Evolutionary conservation across 148 eudicot genomes (phyloP).

Genomic region (Rhododendron henanense): DNA sequence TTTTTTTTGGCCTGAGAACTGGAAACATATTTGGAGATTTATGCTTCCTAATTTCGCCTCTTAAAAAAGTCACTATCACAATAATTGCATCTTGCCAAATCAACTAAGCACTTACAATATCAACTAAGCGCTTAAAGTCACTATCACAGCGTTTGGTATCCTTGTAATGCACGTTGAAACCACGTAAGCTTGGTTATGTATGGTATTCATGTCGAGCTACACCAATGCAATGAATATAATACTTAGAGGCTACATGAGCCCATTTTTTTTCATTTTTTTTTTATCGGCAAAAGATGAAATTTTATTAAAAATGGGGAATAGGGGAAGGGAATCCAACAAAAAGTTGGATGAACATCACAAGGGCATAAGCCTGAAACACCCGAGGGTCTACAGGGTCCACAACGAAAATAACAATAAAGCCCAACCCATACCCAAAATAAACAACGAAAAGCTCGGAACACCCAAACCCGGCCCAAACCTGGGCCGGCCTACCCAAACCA

Average conservation of each 20-base stretch:
- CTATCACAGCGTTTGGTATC: neutral
- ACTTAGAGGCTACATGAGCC: neutral
- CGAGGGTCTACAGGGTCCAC: too few relatives aligned
- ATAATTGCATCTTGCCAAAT: neutral
- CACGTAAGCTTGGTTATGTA: neutral
- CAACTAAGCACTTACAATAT: neutral
- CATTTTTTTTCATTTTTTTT: neutral
- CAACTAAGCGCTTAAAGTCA: neutral
- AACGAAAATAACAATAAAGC: too few relatives aligned
- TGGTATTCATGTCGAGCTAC: neutral
- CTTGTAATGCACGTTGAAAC: too few relatives aligned
- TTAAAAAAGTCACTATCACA: neutral
- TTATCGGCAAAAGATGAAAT: too few relatives aligned
- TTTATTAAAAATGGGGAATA: too few relatives aligned
- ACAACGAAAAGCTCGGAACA: too few relatives aligned
- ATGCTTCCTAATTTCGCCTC: neutral
- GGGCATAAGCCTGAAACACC: too few relatives aligned
- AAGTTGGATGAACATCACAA: too few relatives aligned
- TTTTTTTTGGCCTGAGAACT: neutral
- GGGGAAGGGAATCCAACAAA: too few relatives aligned
- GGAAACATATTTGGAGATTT: neutral
- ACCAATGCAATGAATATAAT: neutral
- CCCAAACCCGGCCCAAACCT: too few relatives aligned
- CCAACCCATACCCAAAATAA: too few relatives aligned
- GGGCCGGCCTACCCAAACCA: too few relatives aligned